Evolutionary conservation across 768 basidiomycete genomes (phyloP).

Genomic region (Pleurotus eryngii): DNA sequence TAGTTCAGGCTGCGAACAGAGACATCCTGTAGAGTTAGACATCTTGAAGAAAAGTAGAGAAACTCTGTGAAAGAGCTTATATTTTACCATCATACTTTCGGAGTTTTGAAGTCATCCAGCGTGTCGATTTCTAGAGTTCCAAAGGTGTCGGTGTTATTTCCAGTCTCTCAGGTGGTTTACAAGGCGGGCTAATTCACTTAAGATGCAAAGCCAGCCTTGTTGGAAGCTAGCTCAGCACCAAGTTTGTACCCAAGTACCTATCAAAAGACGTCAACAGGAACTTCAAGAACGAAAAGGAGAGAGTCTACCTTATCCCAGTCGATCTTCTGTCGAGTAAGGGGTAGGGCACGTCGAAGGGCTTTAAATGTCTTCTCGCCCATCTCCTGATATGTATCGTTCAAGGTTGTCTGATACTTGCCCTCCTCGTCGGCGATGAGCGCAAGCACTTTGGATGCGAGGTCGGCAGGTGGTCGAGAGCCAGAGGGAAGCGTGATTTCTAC

Average conservation of each 20-base stretch:
- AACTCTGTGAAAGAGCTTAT: too few species aligned
- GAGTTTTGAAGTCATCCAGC: too few species aligned
- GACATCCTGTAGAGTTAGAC: too few species aligned
- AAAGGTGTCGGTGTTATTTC: too few species aligned
- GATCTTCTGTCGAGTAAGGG: conserved; percentile 88
- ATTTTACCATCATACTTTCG: too few species aligned
- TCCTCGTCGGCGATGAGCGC: conserved; percentile 83
- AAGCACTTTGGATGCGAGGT: conserved; percentile 68
- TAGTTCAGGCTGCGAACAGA: too few species aligned
- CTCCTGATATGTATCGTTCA: conserved; percentile 82
- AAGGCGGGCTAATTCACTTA: neutral
- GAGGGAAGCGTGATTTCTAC: conserved; percentile 62
- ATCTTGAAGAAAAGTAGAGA: too few species aligned
- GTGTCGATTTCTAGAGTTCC: too few species aligned
- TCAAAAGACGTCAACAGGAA: neutral
- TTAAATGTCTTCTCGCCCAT: conserved; percentile 96
- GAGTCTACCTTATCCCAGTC: conserved; percentile 87
- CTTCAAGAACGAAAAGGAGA: neutral
- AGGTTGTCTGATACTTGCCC: conserved; percentile 69
- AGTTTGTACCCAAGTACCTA: conserved; percentile 32
- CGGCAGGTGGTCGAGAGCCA: conserved; percentile 45
- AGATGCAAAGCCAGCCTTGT: conserved; percentile 18
- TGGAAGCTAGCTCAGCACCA: conserved; percentile 47
- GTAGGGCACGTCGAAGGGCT: conserved; percentile 83
- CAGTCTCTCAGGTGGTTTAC: too few species aligned